Evolutionary conservation across 352 stramenopile genomes (phyloP), one percentile per base, ranked within the genome.

Genomic region (Phytophthora quininea): DNA sequence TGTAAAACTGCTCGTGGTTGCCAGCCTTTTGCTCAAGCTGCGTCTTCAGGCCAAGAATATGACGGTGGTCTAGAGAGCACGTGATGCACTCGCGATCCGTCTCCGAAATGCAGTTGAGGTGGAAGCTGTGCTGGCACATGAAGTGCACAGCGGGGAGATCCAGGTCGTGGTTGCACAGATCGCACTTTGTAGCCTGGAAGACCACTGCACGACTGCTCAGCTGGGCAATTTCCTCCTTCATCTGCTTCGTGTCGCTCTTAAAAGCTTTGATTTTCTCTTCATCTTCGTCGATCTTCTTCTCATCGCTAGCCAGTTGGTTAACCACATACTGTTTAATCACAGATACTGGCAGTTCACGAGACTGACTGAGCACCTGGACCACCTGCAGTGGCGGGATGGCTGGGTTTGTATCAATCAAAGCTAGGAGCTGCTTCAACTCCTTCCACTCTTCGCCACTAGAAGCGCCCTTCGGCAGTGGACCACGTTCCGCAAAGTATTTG

Each of bases 1-100:
- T 96, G 83, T 94, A 98, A 58, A 98, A 98, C 76, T 97, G 86
- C 58, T 98, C 92, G 74, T 98, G 90, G 65, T 97, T 96, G 24
- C 82, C 79, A 24, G 91, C 88, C 55, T 95, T 96, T 63, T 94
- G 84, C 53, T 96, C 85, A 5, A 96, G 78, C 62, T 94, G 88
- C 54, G 88, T 92, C 65, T 97, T 93, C 19, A 97, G 73, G 10
- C 86, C 85, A 54, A 95, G 71, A 58, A 95, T 90, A 66, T 93
- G 86, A 46, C 88, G 86, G 58, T 96, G 88, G 59, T 96, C 82
- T 67, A 94, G 84, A 35, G 88, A 93, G 64, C 89, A 97, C 61
- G 88, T 92, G 63, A 95, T 93, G 68, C 89, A 97, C 64, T 97
- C 88, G 46, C 87, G 83, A 47, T 97, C 89, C 32, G 86, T 93